Evolutionary conservation across 805 yeast species (phyloP).

Genomic region (Metschnikowia henanensis): DNA sequence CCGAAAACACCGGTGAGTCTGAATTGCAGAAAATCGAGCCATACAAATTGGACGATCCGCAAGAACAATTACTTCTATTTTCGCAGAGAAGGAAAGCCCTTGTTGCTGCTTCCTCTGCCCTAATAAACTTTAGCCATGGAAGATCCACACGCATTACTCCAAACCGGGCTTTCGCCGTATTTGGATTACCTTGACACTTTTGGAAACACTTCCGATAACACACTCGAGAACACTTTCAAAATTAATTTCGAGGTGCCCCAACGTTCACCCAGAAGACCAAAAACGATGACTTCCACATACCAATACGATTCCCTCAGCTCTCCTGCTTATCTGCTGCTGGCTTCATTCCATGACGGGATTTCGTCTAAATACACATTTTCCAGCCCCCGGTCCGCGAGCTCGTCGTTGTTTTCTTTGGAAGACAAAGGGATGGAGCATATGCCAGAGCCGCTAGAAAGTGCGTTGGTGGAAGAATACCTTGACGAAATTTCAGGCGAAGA

Average conservation of each 20-base stretch:
- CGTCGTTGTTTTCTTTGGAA: slow-evolving; percentile 15
- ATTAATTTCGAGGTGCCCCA: slow-evolving; percentile 9
- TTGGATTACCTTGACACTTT: slow-evolving; percentile 8
- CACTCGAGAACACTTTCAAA: slow-evolving; percentile 8
- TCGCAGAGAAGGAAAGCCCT: no score
- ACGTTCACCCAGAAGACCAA: slow-evolving; percentile 15
- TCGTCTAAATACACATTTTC: slow-evolving; percentile 12
- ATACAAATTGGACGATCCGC: neutral
- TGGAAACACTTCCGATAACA: no score
- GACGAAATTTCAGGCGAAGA: slow-evolving; percentile 20
- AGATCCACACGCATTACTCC: neutral
- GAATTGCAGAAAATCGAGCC: neutral
- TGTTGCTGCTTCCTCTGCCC: neutral
- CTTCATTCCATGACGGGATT: slow-evolving; percentile 5
- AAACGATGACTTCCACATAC: neutral
- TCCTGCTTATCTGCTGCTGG: neutral
- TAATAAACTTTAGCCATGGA: neutral
- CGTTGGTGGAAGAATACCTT: slow-evolving; percentile 17
- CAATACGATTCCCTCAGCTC: neutral
- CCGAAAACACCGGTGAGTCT: no score
- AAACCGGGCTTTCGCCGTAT: neutral
- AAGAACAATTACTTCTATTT: neutral
- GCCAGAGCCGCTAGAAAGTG: slow-evolving; percentile 5
- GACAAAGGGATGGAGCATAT: neutral
- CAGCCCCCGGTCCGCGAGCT: slow-evolving; percentile 7